These are phyloP conservation scores for Biscogniauxia marginata DNA, from an alignment of 2,329 filamentous ascomycete species.

Conservation along the genomic window DNA sequence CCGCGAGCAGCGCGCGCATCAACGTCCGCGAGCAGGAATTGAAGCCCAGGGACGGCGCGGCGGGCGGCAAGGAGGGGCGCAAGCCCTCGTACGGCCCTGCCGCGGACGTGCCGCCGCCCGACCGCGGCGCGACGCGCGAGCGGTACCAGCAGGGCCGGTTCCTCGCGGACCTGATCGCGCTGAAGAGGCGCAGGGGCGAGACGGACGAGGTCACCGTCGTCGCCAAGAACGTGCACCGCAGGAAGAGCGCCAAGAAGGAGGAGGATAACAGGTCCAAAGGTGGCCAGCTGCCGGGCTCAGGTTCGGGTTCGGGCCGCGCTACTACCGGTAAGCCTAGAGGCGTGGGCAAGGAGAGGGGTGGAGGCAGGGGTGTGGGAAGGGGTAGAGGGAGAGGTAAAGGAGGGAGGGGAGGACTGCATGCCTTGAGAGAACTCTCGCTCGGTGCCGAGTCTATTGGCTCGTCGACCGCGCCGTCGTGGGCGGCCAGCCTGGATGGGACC, in stretches of 20 bases:
- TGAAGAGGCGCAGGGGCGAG: constrained; percentile 65
- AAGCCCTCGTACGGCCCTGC: constrained; percentile 34
- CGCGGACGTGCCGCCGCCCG: constrained; percentile 42
- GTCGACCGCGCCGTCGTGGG: constrained; percentile 1
- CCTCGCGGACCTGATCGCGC: constrained; percentile 61
- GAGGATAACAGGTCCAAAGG: too few species aligned
- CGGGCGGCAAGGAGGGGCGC: constrained; percentile 20
- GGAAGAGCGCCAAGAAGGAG: neutral
- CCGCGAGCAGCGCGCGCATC: constrained; percentile 68
- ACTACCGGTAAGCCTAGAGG: too few species aligned
- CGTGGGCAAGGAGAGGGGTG: neutral
- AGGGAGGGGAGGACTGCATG: constrained; percentile 12
- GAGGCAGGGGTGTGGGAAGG: constrained; percentile 8
- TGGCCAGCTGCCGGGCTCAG: too few species aligned
- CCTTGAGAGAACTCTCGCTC: constrained; percentile 3
- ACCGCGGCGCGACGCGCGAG: constrained; percentile 47
- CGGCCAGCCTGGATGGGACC: constrained; percentile 2
- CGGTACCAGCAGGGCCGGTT: constrained; percentile 46
- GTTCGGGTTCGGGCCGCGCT: neutral
- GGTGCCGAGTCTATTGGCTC: constrained; percentile 6
- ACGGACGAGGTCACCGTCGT: constrained; percentile 61
- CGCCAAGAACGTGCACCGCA: constrained; percentile 17
- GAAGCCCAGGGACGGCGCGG: constrained; percentile 39
- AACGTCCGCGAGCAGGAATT: constrained; percentile 64
- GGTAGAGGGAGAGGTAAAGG: constrained; percentile 10